A percentile compares a stretch with the other conserved stretches of the same genome.
Conservation (phyloP, 805 yeast genomes). For the Yarrowia yakushimensis region DNA sequence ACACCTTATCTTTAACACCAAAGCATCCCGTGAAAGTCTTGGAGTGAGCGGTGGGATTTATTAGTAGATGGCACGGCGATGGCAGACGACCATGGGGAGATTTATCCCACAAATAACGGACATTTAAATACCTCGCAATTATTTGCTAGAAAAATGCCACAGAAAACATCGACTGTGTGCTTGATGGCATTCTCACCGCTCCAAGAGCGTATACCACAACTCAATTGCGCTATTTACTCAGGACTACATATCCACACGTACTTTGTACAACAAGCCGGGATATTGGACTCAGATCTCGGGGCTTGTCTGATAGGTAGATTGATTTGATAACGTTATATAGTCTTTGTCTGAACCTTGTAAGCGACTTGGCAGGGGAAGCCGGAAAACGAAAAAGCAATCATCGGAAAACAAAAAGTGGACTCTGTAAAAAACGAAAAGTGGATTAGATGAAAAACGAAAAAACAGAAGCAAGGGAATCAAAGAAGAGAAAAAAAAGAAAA, state of each 20-base stretch:
- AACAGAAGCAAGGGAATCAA: not conserved
- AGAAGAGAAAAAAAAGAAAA: not conserved
- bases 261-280: not conserved
- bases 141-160: no score
- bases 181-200: no score
- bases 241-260: not conserved
- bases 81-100: no score
- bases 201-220: no score
- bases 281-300: not conserved
- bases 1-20: not conserved
- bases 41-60: no score
- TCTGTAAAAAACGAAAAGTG: not conserved
- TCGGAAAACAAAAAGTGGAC: not conserved
- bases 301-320: not conserved
- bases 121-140: no score
- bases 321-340: conserved; percentile 1
- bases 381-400: not conserved
- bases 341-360: not conserved
- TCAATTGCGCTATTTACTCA: not conserved
- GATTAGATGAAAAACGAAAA: not conserved
- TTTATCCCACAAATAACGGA: no score
- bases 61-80: no score
- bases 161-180: no score
- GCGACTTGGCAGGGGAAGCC: conserved; percentile 10
- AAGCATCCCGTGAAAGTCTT: not conserved